Evolutionary conservation across 306 rosid genomes (phyloP), one percentile per base, ranked within the genome.

Genomic region (Malus sylvestris): DNA sequence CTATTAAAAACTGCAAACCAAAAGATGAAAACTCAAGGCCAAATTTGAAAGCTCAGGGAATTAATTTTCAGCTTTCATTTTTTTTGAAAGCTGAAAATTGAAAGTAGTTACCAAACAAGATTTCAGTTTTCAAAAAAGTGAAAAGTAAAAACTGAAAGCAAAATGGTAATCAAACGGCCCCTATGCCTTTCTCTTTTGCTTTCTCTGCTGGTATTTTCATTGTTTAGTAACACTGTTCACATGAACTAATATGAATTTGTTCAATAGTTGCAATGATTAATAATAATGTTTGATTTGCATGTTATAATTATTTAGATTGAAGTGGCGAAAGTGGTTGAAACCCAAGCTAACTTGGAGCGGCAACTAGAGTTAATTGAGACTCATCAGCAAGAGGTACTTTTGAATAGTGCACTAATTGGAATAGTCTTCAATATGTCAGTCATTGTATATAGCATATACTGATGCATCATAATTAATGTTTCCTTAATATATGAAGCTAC

Each of bases 351-450:
- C 76, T 80, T 94, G 89, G 98, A 94, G 88, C 90, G 91, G 80
- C 96, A 91, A 71, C 84, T 94, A 81, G 97, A 94, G 91, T 82
- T 94, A 72, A 89, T 90, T 33, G 98, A 94, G 86, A 92, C 98
- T 78, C 96, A 94, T 87, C 98, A 94, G 80, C 91, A 86, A 65
- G 96, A 95, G 98, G 97, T 95, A 91, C 60, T 81, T 83, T 71
- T 7, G 42, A 38, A 8, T 38, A 33, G 78, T 33, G 32, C 55
- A 62, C 30, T 67, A 38, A 38, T 38, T 38, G 10, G 42, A 38
- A 7, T 38, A 38, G 42, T 38, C 42, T 33, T 35, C 13, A 38
- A 19, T 33, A 2, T 52, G 74, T 30, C 46, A 3, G 5, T 52
- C 14, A 29, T 49, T 27, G 33, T 27, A 22, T 4, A 1, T 3